Base-by-base conservation (phyloP, 2,329 filamentous ascomycete species). In the Coniochaeta ligniaria region DNA sequence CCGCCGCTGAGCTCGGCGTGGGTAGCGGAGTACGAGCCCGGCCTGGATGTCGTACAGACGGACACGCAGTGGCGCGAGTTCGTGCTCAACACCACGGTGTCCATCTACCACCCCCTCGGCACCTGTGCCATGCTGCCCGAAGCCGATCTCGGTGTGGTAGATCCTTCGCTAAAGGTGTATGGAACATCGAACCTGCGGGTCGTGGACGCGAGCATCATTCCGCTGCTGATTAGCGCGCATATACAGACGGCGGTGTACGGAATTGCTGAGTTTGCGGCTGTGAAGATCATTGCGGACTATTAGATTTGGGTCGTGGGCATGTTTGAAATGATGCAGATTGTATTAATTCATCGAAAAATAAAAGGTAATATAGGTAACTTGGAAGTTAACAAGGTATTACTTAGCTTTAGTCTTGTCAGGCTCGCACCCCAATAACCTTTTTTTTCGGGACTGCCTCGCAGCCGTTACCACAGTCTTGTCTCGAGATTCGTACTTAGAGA, bases 21-120 rank as follows among this genome's bases (percentile, higher is more conserved):
- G 70, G 67, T 64, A 1, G 65, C 55, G 12, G 74, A 76, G 63
- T 73, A 74, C 36, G 71, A 72, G 62, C 74, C 71, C 1, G 71
- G 71, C 2, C n/a, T 66, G 50, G 65, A 61, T 9, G 57, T 41
- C 0, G 65, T 68, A 17, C 33, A 38, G 38, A 64, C 64, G 2
- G 66, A 68, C 26, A 61, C 55, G 16, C 59, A 67, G 61, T 67
- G 65, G 66, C 50, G 36, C 3, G 59, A 38, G 24, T 64, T 60
- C 11, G 57, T 33, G 6, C 33, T 22, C 41, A 16, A 47, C 22
- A 16, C 52, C 2, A 57, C 43, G n/a, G 17, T 38, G 58, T 54
- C 58, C 9, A 55, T 64, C 38, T 66, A 57, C 26, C 64, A 66
- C 43, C 64, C 64, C 1, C 35, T 60, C 26, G 63, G 63, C 14